Evolutionary conservation across 345 rosid genomes (phyloP), one percentile per base, ranked within the genome.

Genomic region (Eucalyptus pauciflora): DNA sequence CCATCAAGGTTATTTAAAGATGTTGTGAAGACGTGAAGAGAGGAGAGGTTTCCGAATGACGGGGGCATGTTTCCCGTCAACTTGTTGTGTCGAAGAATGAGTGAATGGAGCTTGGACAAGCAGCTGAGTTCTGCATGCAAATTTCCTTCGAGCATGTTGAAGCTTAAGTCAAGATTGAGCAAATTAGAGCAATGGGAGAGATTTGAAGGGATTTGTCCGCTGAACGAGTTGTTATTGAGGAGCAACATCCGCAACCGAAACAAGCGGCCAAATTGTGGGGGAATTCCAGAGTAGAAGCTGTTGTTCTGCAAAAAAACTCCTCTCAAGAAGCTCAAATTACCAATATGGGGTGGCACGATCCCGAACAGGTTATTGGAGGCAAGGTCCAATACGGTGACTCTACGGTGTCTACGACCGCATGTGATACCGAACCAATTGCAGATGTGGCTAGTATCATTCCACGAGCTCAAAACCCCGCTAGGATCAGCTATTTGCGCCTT

Each of bases 1-100:
- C 69, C 69, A 0, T 7, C 33, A 6, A 60, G 33, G 16, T 60
- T 27, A 27, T 60, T 60, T 1, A 0, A 3, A 3, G 4, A 0
- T 27, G 31, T 27, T 13, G 4, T 1, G 31, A 60, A 60, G 33
- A 12, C 3, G 2, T 60, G 69, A 60, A 64, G 71, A 64, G 71
- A 64, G 8, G 18, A 64, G 7, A 64, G 14, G 71, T 64, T 64
- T 64, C 76, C 76, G 15, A n/a, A n/a, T 2, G 20, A 64, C 1
- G 18, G 3, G 4, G 33, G 76, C 2, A 64, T 64, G 9, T n/a
- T 64, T 64, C 71, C 76, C 37, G 8, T 64, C 33, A 62, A 29
- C 16, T 31, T n/a, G 14, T 62, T 62, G 33, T 13, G 7, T 29
- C 29, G 33, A 29, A 62, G 31, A 13, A 62, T 14, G 16, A 62